Evolutionary conservation across 2,329 filamentous ascomycete species (phyloP), one percentile per base, ranked within the genome.

Genomic region (Conoideocrella luteorostrata): DNA sequence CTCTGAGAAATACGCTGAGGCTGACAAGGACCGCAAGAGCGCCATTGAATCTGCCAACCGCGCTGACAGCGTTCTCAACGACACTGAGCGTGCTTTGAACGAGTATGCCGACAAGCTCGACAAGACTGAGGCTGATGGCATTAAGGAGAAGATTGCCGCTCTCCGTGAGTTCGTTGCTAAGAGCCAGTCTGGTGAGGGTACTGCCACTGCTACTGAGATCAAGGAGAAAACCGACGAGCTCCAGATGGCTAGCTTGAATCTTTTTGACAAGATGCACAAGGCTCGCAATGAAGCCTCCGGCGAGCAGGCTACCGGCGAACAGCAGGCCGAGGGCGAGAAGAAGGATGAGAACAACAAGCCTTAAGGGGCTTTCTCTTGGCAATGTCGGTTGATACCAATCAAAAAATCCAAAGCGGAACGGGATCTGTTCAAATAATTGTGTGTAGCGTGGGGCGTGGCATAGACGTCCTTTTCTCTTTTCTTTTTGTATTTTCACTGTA

Each of bases 241-340:
- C 64, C 93, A 97, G 76, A 87, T 86, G 67, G 88, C 91, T 56
- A 91, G 86, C 70, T 77, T 98, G 72, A 95, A 87, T 73, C 83
- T 97, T 62, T 97, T 98, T 69, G 93, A 97, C 77, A 96, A 97
- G 86, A 95, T 98, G 88, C 91, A 98, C 86, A 94, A 95, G 79
- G 88, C 91, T 56, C 84, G 88, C 58, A 67, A 71, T 56, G 86
- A 90, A 74, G 75, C 74, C 61, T 53, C 58, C 47, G 68, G 74
- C 63, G 68, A 78, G 63, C 69, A 77, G 60, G 52, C 63, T 57
- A 69, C 57, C 55, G 67, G 59, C 65, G 57, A 71, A 58, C 68
- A 73, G 69, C 67, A 69, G 58, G 60, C 77, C 49, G 82, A 86
- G 65, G 81, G 75, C 54, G 82, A 89, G 74, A 86, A 86, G 77